These are phyloP conservation scores for Plasmopara viticola DNA, from an alignment of 352 stramenopile species.

Conservation along the genomic window DNA sequence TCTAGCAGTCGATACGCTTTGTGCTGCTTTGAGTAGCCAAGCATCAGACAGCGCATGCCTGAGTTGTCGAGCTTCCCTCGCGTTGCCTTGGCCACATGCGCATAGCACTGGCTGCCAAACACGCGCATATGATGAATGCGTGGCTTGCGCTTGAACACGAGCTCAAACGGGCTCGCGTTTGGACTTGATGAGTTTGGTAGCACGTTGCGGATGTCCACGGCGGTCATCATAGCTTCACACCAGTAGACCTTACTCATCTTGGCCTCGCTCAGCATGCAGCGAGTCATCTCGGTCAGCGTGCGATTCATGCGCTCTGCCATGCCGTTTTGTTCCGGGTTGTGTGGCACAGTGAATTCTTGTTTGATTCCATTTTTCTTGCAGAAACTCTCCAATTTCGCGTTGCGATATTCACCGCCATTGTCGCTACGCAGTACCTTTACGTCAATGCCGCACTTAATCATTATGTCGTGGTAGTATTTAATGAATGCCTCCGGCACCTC, in stretches of 20 bases:
- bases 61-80: too few relatives aligned
- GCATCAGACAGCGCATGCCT: too few relatives aligned
- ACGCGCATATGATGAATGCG: too few relatives aligned
- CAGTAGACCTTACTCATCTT: conserved; percentile 4
- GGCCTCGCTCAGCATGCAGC: conserved; percentile 3
- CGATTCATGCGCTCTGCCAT: conserved; percentile 2
- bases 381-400: not conserved
- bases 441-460: not conserved
- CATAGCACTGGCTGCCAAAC: too few relatives aligned
- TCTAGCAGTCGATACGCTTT: too few relatives aligned
- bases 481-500: not conserved
- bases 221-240: too few relatives aligned
- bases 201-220: too few relatives aligned
- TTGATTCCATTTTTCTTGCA: not conserved
- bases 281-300: not conserved
- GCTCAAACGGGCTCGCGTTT: too few relatives aligned
- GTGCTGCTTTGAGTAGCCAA: too few relatives aligned
- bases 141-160: too few relatives aligned
- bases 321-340: conserved; percentile 1
- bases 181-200: too few relatives aligned
- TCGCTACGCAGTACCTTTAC: not conserved
- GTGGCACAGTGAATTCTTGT: conserved; percentile 1
- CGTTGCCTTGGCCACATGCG: too few relatives aligned
- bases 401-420: not conserved
- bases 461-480: not conserved